phyloP scores from a whole-genome alignment of 768 basidiomycete genomes.

The Nidula microcarpa region DNA sequence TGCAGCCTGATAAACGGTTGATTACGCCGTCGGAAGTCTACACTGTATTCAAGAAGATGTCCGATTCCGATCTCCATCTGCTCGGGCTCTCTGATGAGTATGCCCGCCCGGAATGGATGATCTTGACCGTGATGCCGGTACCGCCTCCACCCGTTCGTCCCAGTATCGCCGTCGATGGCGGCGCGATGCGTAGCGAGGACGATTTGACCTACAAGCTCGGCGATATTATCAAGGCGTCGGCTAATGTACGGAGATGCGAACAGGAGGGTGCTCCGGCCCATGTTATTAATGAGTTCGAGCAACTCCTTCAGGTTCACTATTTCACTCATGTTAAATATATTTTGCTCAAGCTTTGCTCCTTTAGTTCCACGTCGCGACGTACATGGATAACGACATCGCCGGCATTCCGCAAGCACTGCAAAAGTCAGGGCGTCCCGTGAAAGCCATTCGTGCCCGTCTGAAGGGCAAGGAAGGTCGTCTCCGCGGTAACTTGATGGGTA shows the following conservation, averaged over 20 bases:
- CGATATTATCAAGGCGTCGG: constrained; percentile 94
- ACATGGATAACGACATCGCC: constrained; percentile 99
- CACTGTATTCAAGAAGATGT: constrained; percentile 94
- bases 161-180: constrained; percentile 95
- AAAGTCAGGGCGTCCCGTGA: constrained; percentile 96
- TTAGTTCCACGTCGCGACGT: constrained; percentile 97
- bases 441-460: constrained; percentile 95
- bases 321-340: neutral
- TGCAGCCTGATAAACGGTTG: constrained; percentile 79
- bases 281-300: constrained; percentile 94
- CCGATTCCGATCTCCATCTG: constrained; percentile 80
- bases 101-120: constrained; percentile 99
- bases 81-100: constrained; percentile 95
- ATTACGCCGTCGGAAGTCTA: constrained; percentile 89
- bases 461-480: constrained; percentile 99
- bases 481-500: constrained; percentile 98
- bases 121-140: constrained; percentile 94
- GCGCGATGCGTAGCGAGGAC: constrained; percentile 95
- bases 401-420: constrained; percentile 97
- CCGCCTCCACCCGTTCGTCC: constrained; percentile 98
- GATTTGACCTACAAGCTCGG: constrained; percentile 98
- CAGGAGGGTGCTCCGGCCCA: constrained; percentile 97
- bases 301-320: constrained; percentile 80
- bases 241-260: constrained; percentile 87
- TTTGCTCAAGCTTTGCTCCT: constrained; percentile 2